Percentiles rank a stretch among this genome's conserved stretches.
Conservation (phyloP, 2,329 filamentous ascomycete species). For the Fonsecaea pedrosoi region DNA sequence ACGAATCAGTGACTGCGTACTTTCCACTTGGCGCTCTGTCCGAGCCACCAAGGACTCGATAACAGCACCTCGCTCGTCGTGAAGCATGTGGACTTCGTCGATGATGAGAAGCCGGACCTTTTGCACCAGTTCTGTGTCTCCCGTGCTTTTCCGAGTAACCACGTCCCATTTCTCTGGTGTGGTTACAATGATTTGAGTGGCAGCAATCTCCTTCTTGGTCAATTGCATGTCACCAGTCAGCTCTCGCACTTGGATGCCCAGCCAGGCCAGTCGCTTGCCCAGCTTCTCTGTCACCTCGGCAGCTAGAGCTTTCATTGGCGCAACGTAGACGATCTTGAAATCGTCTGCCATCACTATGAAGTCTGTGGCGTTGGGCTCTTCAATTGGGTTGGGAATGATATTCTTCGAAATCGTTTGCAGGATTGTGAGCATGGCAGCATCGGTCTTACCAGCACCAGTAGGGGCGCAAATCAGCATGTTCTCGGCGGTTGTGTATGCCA, state of each 20-base stretch:
- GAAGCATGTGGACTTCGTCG: constrained; percentile 99
- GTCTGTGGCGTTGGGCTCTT: constrained; percentile 73
- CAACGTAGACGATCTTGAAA: constrained; percentile 98
- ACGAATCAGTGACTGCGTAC: constrained; percentile 94
- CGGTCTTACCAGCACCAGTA: constrained; percentile 97
- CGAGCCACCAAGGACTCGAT: constrained; percentile 94
- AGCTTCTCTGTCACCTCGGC: constrained; percentile 96
- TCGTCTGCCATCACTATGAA: constrained; percentile 84
- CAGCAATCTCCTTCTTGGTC: constrained; percentile 92
- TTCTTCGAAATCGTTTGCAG: constrained; percentile 90
- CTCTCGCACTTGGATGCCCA: constrained; percentile 89
- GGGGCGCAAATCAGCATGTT: constrained; percentile 99
- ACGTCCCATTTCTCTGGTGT: constrained; percentile 99
- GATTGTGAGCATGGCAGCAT: constrained; percentile 96
- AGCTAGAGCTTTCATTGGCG: constrained; percentile 97
- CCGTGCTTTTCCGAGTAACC: constrained; percentile 93
- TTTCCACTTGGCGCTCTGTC: constrained; percentile 95
- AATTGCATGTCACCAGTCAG: constrained; percentile 99
- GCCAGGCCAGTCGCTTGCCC: constrained; percentile 88
- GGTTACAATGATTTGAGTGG: constrained; percentile 97
- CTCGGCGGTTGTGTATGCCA: constrained; percentile 93
- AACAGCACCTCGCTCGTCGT: constrained; percentile 95
- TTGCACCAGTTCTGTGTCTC: constrained; percentile 95
- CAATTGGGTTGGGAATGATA: constrained; percentile 76
- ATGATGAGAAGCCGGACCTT: constrained; percentile 97